Conservation (phyloP, 2,329 filamentous ascomycete genomes). For the Pseudogymnoascus sp. region DNA sequence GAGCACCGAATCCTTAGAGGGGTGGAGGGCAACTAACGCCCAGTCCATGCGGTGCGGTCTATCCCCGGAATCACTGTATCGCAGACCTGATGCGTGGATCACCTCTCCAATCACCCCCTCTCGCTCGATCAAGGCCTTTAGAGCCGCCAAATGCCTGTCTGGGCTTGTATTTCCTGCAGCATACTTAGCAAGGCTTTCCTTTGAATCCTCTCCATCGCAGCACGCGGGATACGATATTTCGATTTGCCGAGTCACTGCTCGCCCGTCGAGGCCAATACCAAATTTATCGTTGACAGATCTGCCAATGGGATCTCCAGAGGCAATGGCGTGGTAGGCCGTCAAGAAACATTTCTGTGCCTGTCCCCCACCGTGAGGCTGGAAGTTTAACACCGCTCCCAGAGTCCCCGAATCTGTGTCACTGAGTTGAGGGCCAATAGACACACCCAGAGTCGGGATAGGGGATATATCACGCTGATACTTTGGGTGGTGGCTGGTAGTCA, state of each 20-base stretch:
- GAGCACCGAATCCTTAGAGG: background rate
- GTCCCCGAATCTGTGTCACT: background rate
- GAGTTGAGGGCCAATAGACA: background rate
- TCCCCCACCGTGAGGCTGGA: background rate
- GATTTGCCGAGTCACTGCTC: background rate
- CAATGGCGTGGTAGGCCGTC: background rate
- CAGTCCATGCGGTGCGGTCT: background rate
- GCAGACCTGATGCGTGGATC: background rate
- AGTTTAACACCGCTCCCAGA: background rate
- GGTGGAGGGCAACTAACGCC: background rate
- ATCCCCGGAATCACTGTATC: background rate
- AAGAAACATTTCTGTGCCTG: background rate
- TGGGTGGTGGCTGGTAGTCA: background rate
- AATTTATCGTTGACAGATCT: background rate
- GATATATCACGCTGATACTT: background rate
- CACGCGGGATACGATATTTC: background rate
- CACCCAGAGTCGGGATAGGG: background rate
- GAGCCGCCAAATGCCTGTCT: background rate
- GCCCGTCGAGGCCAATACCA: background rate
- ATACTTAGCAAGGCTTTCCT: no score
- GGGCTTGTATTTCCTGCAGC: background rate
- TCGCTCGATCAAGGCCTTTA: background rate
- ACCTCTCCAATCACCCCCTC: background rate
- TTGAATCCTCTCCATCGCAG: background rate
- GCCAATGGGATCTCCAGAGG: background rate